phyloP scores from a whole-genome alignment of 306 rosid species.

The Gastrolobium villosum region DNA sequence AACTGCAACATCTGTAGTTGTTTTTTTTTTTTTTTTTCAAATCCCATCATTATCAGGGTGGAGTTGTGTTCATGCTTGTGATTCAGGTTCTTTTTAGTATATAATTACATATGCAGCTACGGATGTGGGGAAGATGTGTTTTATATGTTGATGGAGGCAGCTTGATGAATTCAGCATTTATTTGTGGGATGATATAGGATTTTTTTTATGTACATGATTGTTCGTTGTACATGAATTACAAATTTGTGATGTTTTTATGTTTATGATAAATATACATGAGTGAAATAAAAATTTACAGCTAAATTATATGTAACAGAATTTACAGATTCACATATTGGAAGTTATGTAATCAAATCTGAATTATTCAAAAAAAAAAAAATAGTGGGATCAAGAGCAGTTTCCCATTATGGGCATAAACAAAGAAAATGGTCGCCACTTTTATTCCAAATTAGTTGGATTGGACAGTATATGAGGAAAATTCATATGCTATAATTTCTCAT shows the following conservation, averaged over 20 bases:
- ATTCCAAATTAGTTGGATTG: too few species aligned
- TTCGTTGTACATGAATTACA: not conserved
- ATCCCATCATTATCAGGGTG: not conserved
- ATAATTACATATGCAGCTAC: not conserved
- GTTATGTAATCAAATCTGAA: not conserved
- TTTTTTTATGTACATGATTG: not conserved
- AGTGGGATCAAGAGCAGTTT: too few species aligned
- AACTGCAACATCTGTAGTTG: not conserved
- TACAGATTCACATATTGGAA: not conserved
- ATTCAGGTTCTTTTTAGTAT: conserved; percentile 4
- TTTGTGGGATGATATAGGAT: not conserved
- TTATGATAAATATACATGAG: not conserved
- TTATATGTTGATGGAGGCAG: not conserved
- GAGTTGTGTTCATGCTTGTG: not conserved
- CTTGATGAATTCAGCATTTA: conserved; percentile 37
- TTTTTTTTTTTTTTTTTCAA: not conserved
- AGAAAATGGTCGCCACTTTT: too few species aligned
- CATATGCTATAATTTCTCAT: too few species aligned
- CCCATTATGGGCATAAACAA: too few species aligned
- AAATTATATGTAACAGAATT: not conserved
- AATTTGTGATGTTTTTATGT: not conserved
- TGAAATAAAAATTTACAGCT: not conserved
- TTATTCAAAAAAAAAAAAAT: too few species aligned
- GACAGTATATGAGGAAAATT: too few species aligned
- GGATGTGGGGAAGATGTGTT: not conserved